Evolutionary conservation across 768 basidiomycete genomes (phyloP).

Genomic region (Collybiopsis confluens): DNA sequence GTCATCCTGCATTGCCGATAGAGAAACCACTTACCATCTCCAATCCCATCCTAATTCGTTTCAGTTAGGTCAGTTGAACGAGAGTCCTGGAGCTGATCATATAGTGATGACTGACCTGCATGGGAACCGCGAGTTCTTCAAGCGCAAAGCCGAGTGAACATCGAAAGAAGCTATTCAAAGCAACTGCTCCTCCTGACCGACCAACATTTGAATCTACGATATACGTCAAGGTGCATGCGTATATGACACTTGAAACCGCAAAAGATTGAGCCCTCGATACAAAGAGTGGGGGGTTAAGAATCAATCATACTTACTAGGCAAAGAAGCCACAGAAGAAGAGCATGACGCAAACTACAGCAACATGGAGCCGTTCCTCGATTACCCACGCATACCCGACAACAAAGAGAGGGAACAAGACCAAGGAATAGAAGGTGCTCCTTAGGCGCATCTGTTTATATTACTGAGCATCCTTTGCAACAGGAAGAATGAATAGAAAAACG

Average conservation of each 20-base stretch:
- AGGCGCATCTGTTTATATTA: slow-evolving; percentile 63
- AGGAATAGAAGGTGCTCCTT: slow-evolving; percentile 52
- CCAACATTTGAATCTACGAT: slow-evolving; percentile 85
- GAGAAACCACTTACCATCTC: slow-evolving; percentile 57
- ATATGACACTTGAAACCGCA: slow-evolving; percentile 27
- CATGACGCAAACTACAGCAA: slow-evolving; percentile 66
- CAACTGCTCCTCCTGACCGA: slow-evolving; percentile 76
- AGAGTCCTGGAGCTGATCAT: no score
- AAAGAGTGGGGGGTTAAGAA: no score
- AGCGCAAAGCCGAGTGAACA: slow-evolving; percentile 64
- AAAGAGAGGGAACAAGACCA: slow-evolving; percentile 56
- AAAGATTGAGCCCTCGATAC: no score
- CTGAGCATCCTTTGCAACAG: slow-evolving; percentile 1
- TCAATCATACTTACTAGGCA: slow-evolving; percentile 49
- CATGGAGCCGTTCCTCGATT: slow-evolving; percentile 52
- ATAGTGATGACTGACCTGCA: slow-evolving; percentile 60
- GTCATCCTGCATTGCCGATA: no score
- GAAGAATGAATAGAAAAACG: neutral
- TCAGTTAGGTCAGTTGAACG: no score
- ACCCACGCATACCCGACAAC: no score
- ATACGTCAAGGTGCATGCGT: slow-evolving; percentile 55
- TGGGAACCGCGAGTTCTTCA: slow-evolving; percentile 68
- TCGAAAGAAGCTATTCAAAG: slow-evolving; percentile 70
- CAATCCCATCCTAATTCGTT: slow-evolving; percentile 63
- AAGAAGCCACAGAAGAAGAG: slow-evolving; percentile 74